A percentile compares a stretch with the other conserved stretches of the same genome.
Evolutionary conservation across 148 eudicot species (phyloP).

Genomic region (Pharnaceum exiguum): DNA sequence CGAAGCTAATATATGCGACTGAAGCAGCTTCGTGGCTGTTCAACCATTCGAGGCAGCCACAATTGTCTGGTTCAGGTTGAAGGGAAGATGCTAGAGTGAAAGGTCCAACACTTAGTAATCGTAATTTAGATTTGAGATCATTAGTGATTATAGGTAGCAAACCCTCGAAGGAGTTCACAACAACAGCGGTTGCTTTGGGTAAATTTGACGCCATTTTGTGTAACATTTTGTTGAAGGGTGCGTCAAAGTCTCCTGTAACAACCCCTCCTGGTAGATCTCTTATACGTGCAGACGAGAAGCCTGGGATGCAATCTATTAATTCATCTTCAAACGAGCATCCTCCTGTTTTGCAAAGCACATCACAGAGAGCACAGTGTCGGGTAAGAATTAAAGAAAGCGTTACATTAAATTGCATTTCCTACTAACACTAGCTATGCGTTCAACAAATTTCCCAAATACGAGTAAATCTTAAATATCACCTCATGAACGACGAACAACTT

Average conservation of each 20-base stretch:
- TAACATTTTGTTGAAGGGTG: conserved; percentile 46
- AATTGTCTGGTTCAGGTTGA: conserved; percentile 13
- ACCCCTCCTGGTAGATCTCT: conserved; percentile 46
- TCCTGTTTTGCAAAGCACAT: conserved; percentile 19
- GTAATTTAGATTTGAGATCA: conserved; percentile 40
- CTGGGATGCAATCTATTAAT: conserved; percentile 35
- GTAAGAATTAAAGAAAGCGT: no score
- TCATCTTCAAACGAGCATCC: conserved; percentile 21
- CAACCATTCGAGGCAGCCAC: conserved; percentile 50
- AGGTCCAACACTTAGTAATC: conserved; percentile 49
- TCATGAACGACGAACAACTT: no score
- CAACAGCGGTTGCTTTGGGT: conserved; percentile 37
- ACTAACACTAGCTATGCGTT: no score
- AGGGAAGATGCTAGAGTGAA: conserved; percentile 34
- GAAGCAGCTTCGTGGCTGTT: conserved; percentile 29
- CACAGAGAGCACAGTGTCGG: no score
- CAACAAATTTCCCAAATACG: no score
- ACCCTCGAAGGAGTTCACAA: conserved; percentile 47
- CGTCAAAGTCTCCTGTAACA: conserved; percentile 32
- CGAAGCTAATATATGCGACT: conserved; percentile 59
- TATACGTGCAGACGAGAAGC: conserved; percentile 32
- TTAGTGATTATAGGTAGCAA: conserved; percentile 26
- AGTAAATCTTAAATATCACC: no score
- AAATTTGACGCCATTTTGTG: conserved; percentile 41
- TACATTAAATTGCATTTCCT: no score